Conservation (phyloP, 2,329 filamentous ascomycete genomes). For the Triangularia verruculosa region DNA sequence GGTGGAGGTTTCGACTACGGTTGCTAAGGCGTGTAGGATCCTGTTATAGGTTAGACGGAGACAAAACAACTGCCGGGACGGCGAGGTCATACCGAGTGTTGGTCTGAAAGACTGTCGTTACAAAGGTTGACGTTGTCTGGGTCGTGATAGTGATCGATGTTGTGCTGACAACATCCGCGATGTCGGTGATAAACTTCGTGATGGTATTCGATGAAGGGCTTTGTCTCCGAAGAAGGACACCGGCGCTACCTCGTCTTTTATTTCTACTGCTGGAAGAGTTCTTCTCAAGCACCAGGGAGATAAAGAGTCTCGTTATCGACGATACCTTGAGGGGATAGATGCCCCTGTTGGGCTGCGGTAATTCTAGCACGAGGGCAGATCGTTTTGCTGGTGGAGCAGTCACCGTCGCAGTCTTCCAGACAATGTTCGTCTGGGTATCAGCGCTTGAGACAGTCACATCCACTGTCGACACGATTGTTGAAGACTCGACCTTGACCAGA, state of each 20-base stretch:
- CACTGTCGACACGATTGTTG: conserved; percentile 21
- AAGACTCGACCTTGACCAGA: conserved; percentile 22
- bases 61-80: background rate
- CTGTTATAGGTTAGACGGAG: conserved; percentile 7
- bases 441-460: conserved; percentile 25
- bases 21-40: conserved; percentile 24
- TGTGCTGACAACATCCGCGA: conserved; percentile 14
- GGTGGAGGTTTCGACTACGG: conserved; percentile 24
- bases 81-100: conserved; percentile 20
- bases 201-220: conserved; percentile 9
- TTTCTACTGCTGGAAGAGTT: background rate
- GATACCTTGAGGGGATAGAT: background rate
- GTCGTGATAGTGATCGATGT: conserved; percentile 16
- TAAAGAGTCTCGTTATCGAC: background rate
- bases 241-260: background rate
- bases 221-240: conserved; percentile 13
- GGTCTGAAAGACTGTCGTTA: conserved; percentile 22
- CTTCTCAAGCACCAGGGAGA: background rate
- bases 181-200: conserved; percentile 19
- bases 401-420: conserved; percentile 23
- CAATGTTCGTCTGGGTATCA: conserved; percentile 23
- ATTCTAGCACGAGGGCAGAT: background rate
- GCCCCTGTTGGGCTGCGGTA: background rate
- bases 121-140: conserved; percentile 21
- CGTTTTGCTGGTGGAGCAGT: conserved; percentile 18